These are phyloP conservation scores for Jaltomata sinuosa DNA, from an alignment of 257 asterid species.

Conservation along the genomic window DNA sequence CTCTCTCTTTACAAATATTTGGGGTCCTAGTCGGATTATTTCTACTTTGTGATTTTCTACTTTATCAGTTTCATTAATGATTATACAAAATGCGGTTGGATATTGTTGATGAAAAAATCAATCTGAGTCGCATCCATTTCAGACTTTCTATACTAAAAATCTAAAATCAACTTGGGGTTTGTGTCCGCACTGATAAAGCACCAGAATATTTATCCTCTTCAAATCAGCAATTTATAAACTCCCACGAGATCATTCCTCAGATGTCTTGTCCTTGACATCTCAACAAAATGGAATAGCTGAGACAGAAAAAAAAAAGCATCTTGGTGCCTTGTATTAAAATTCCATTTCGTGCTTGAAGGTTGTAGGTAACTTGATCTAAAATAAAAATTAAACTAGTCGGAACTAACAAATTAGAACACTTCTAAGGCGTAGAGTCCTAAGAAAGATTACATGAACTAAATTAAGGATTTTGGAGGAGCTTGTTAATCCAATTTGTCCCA, in stretches of 20 bases:
- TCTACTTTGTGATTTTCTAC: no score
- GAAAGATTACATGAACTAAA: neutral
- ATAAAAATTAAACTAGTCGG: neutral
- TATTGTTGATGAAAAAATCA: no score
- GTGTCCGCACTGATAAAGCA: neutral
- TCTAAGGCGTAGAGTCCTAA: neutral
- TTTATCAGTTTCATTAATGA: no score
- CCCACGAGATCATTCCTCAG: neutral
- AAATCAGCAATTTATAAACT: neutral
- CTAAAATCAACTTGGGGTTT: no score
- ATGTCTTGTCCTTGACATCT: no score
- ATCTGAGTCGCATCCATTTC: no score
- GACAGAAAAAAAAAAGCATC: no score
- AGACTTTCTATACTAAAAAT: no score
- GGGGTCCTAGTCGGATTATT: no score
- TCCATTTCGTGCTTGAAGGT: neutral
- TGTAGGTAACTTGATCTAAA: neutral
- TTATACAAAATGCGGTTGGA: no score
- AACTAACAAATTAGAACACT: neutral
- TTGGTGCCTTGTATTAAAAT: neutral
- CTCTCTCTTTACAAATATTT: no score
- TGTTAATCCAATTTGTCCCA: neutral
- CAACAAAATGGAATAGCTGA: no score
- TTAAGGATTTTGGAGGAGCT: neutral
- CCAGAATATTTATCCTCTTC: neutral